A percentile compares a stretch with the other conserved stretches of the same genome.
These are phyloP conservation scores for Zhuliangozyma blackwelliae DNA, from an alignment of 1,139 yeast species.

Conservation along the genomic window DNA sequence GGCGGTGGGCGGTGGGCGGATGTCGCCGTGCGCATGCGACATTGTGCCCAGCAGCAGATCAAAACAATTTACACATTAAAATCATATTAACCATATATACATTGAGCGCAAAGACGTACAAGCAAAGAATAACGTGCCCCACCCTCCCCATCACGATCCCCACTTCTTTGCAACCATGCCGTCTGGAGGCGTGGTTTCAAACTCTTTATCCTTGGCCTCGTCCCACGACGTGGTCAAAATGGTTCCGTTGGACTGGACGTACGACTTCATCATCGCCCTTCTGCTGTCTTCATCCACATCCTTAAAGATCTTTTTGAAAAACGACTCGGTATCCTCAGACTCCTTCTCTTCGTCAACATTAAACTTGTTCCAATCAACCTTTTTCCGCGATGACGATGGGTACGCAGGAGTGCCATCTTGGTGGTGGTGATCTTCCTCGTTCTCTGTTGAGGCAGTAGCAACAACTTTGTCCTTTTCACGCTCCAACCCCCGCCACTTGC, in stretches of 20 bases:
- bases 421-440: slow-evolving; percentile 8
- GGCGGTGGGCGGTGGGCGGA: no score
- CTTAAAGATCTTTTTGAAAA: slow-evolving; percentile 70
- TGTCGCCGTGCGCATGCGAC: no score
- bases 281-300: slow-evolving; percentile 84
- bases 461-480: slow-evolving; percentile 11
- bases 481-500: slow-evolving; percentile 47
- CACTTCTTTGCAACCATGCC: slow-evolving; percentile 53
- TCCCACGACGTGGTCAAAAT: slow-evolving; percentile 91
- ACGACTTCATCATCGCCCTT: slow-evolving; percentile 97
- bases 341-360: slow-evolving; percentile 47
- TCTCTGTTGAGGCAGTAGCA: neutral
- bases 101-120: no score
- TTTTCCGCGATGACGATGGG: slow-evolving; percentile 60
- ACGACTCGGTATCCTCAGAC: slow-evolving; percentile 54
- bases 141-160: slow-evolving; percentile 21
- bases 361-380: slow-evolving; percentile 71
- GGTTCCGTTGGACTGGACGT: slow-evolving; percentile 91
- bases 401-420: slow-evolving; percentile 26
- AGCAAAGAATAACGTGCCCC: no score
- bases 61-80: no score
- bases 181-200: slow-evolving; percentile 76
- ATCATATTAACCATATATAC: no score
- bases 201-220: slow-evolving; percentile 68
- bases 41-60: no score